Percentiles rank a stretch among this genome's conserved stretches.
phyloP scores from a whole-genome alignment of 2,329 filamentous ascomycete genomes.

The Fusarium protoensiforme region DNA sequence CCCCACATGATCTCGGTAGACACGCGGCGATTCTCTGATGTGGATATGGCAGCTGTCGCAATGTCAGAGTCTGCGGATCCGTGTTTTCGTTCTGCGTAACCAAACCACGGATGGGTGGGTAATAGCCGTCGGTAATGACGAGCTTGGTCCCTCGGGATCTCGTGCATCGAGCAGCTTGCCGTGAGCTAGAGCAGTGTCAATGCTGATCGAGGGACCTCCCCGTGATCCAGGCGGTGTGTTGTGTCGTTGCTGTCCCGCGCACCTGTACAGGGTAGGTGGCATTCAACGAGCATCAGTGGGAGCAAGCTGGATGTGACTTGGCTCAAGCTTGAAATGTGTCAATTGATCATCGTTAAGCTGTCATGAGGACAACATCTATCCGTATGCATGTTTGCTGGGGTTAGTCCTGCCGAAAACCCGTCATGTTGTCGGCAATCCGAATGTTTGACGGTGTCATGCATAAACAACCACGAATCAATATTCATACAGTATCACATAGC shows the following conservation, averaged over 20 bases:
- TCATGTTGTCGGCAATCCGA: neutral
- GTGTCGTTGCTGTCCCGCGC: neutral
- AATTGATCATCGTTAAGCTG: neutral
- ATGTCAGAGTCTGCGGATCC: neutral
- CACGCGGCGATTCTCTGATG: neutral
- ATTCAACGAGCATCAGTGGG: neutral
- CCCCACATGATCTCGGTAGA: slow-evolving; percentile 1
- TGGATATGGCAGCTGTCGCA: neutral
- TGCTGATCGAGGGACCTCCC: neutral
- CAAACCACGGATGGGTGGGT: neutral
- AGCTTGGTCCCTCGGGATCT: neutral
- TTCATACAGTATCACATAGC: neutral
- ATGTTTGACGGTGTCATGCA: neutral
- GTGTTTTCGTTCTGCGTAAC: neutral
- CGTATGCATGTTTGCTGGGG: neutral
- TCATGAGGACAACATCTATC: neutral
- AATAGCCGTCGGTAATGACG: neutral
- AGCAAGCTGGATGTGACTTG: neutral
- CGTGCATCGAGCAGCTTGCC: neutral
- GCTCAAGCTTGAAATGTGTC: neutral
- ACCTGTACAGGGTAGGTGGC: neutral
- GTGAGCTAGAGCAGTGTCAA: neutral
- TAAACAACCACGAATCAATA: neutral
- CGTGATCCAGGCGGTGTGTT: neutral
- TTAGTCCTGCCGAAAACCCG: neutral